Base-by-base conservation (phyloP, 495 filamentous ascomycete species). In the Trichoderma orchidacearum region DNA sequence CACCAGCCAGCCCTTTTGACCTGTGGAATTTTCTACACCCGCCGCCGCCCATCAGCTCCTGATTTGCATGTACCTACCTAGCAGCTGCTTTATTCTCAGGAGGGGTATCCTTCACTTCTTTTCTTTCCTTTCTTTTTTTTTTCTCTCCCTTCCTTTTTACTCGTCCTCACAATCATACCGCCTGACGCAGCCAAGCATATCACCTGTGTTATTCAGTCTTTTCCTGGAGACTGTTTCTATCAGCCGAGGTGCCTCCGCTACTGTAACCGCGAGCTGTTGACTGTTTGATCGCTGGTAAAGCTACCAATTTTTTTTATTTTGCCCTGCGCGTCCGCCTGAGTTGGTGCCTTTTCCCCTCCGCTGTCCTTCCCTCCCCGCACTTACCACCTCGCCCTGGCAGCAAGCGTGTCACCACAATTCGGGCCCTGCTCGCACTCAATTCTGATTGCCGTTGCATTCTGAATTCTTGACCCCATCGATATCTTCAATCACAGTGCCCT, bases 371-470 rank as follows among this genome's bases (percentile, higher is more conserved):
- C 51, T 53, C 28, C 30, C 51, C 51, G 30, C 28, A 30, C 51
- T 32, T 53, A n/a, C 51, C 51, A 53, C 18, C 27, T 32, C 51
- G 51, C 28, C 51, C 51, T 53, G 28, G 28, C 51, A 30, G 51
- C 51, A n/a, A 53, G 30, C 51, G 51, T 30, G 30, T 53, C 51
- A 53, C 51, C 28, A 53, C 28, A 30, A 32, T 53, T 32, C 28
- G 12, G 18, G 17, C 34, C 53, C 31, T 54, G 7, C 18, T 15
- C 2, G 17, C 30, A 54, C 53, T 54, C 17, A 5, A 17, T 53
- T 25, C 17, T 28, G n/a, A 53, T 30, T 30, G 51, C 27, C 51
- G 51, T 7, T 48, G 30, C 51, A 30, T 0, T 53, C 51, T 30
- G 27, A 25, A 32, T 15, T 36, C 30, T n/a, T 25, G 13, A 25